Conservation (phyloP, 1,284 basidiomycete genomes). For the Microbotryomycetes sp. region DNA sequence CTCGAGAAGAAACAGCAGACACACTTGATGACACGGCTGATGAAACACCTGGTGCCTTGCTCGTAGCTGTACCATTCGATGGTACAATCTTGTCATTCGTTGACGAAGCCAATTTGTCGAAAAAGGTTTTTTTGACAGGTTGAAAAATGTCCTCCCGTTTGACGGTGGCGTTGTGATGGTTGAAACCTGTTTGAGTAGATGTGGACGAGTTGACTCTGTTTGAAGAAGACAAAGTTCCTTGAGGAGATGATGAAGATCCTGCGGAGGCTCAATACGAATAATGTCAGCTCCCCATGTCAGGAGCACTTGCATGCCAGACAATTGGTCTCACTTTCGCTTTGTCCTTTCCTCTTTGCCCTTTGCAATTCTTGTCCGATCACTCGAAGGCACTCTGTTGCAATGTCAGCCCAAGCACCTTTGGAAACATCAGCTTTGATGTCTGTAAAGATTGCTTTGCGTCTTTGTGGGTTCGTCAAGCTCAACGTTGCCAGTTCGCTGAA, state of each 20-base stretch:
- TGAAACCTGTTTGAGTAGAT: background rate
- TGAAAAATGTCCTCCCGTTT: slow-evolving; percentile 31
- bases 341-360: slow-evolving; percentile 35
- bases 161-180: slow-evolving; percentile 2
- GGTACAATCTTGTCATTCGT: slow-evolving; percentile 3
- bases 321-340: slow-evolving; percentile 3
- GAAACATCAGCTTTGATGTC: slow-evolving; percentile 56
- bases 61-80: background rate
- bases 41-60: background rate
- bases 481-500: slow-evolving; percentile 40
- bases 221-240: background rate
- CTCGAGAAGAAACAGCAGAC: slow-evolving; percentile 15
- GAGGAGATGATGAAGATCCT: too few relatives aligned
- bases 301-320: background rate
- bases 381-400: slow-evolving; percentile 56
- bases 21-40: slow-evolving; percentile 19
- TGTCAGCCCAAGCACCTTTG: slow-evolving; percentile 53
- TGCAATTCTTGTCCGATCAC: slow-evolving; percentile 61
- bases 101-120: slow-evolving; percentile 26
- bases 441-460: slow-evolving; percentile 56
- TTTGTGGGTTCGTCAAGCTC: slow-evolving; percentile 41
- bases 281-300: background rate
- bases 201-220: background rate
- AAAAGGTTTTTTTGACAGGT: slow-evolving; percentile 19
- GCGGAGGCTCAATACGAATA: too few relatives aligned